Percentiles rank a stretch among this genome's conserved stretches.
Evolutionary conservation across 371 early-diverging fungal species (phyloP).

Genomic region (Umbelopsis sp.): DNA sequence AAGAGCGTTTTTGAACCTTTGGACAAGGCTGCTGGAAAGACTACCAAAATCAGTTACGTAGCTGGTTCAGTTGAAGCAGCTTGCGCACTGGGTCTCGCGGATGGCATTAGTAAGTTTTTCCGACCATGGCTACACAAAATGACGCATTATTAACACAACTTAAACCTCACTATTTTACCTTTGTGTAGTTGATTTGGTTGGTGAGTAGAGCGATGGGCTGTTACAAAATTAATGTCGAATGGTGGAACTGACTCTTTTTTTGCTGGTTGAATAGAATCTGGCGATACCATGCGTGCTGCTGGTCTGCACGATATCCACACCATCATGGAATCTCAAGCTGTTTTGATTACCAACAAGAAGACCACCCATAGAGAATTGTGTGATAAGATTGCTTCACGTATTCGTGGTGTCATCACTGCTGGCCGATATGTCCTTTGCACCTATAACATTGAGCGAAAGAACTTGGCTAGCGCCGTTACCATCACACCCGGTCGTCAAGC

Average conservation of each 20-base stretch:
- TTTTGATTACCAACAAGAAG: constrained; percentile 78
- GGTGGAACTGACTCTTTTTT: constrained; percentile 27
- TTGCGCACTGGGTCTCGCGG: constrained; percentile 94
- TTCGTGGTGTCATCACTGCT: constrained; percentile 92
- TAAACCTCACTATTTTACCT: not conserved
- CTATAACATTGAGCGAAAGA: constrained; percentile 80
- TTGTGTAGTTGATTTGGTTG: constrained; percentile 61
- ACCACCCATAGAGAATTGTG: constrained; percentile 68
- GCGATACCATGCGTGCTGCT: constrained; percentile 98
- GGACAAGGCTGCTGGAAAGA: constrained; percentile 61
- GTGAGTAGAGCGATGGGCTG: constrained; percentile 28
- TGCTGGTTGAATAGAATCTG: constrained; percentile 77
- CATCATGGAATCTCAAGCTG: constrained; percentile 83
- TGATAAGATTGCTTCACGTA: constrained; percentile 76
- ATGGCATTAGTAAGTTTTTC: constrained; percentile 84
- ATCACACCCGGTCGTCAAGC: constrained; percentile 94
- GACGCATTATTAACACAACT: not conserved
- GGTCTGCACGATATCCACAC: constrained; percentile 88
- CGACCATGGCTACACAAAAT: not conserved
- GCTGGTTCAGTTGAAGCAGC: constrained; percentile 96
- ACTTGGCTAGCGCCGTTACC: constrained; percentile 63
- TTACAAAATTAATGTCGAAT: not conserved
- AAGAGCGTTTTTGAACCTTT: constrained; percentile 69
- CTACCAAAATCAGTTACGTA: constrained; percentile 81
- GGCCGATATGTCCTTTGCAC: constrained; percentile 84